Conservation (phyloP, 805 yeast genomes). For the Cyberlindnera mycetangii region DNA sequence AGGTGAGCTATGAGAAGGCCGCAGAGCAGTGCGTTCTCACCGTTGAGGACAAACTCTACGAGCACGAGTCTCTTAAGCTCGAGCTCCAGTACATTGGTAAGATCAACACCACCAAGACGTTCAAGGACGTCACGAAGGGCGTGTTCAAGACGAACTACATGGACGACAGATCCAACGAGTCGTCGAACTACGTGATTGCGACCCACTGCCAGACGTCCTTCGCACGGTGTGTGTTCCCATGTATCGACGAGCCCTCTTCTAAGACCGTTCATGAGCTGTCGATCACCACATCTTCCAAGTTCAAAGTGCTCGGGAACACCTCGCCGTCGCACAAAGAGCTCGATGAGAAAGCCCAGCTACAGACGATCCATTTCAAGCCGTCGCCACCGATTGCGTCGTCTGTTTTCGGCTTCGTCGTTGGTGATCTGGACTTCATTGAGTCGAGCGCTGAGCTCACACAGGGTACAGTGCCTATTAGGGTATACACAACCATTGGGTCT, state of each 20-base stretch:
- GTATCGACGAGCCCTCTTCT: constrained; percentile 59
- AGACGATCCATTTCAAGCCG: constrained; percentile 42
- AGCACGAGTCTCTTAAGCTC: constrained; percentile 9
- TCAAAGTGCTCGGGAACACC: constrained; percentile 52
- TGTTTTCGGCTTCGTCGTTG: constrained; percentile 64
- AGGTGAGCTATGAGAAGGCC: constrained; percentile 32
- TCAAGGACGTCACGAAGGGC: constrained; percentile 57
- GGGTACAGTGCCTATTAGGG: constrained; percentile 42
- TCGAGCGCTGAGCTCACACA: constrained; percentile 30
- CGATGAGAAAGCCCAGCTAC: constrained; percentile 25
- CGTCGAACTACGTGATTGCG: constrained; percentile 53
- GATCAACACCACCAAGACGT: constrained; percentile 32
- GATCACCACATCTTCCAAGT: constrained; percentile 42
- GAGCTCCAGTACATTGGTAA: constrained; percentile 20
- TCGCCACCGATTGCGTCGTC: constrained; percentile 64
- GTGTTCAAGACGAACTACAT: constrained; percentile 65
- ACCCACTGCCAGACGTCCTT: constrained; percentile 73
- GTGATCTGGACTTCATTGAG: constrained; percentile 59
- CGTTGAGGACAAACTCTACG: constrained; percentile 17
- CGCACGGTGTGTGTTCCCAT: constrained; percentile 63
- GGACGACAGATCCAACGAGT: constrained; percentile 44
- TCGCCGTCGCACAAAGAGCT: constrained; percentile 30
- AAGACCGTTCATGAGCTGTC: constrained; percentile 51
- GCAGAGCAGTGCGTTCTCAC: constrained; percentile 25
- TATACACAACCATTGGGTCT: constrained; percentile 56